These are phyloP conservation scores for Collariella sp. DNA, from an alignment of 495 filamentous ascomycete species.

Conservation along the genomic window DNA sequence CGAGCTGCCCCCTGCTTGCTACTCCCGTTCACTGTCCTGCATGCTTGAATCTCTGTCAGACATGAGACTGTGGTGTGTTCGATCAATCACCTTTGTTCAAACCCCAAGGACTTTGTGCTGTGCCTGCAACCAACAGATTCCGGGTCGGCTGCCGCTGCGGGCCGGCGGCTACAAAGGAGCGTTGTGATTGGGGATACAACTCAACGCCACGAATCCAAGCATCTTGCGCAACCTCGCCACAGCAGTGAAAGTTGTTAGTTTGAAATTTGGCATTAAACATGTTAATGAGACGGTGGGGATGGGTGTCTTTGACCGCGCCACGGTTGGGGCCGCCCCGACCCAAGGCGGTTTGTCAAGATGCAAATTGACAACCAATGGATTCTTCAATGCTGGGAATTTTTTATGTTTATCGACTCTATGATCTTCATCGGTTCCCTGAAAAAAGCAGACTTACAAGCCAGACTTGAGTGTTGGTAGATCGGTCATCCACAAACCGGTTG, in stretches of 20 bases:
- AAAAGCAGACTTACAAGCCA: too few species aligned
- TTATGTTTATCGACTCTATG: too few species aligned
- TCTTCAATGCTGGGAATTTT: neutral
- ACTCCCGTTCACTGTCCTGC: neutral
- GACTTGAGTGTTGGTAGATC: too few species aligned
- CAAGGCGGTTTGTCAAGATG: neutral
- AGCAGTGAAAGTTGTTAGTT: too few species aligned
- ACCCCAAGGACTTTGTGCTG: neutral
- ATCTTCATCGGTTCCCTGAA: too few species aligned
- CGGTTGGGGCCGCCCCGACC: slow-evolving; percentile 1
- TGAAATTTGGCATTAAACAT: too few species aligned
- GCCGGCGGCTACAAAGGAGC: slow-evolving; percentile 5
- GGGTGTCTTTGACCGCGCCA: neutral
- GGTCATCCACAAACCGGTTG: too few species aligned
- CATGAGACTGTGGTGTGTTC: neutral
- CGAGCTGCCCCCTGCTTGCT: neutral
- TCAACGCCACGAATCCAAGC: slow-evolving; percentile 3
- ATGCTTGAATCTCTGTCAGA: neutral
- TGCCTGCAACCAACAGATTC: neutral
- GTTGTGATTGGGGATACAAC: slow-evolving; percentile 9
- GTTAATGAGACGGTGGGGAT: too few species aligned
- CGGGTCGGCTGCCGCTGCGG: neutral
- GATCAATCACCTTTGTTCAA: neutral
- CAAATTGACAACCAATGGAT: slow-evolving; percentile 1
- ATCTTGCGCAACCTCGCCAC: slow-evolving; percentile 1